Evolutionary conservation across 495 filamentous ascomycete species (phyloP), one percentile per base, ranked within the genome.

Genomic region (Tuber borchii): DNA sequence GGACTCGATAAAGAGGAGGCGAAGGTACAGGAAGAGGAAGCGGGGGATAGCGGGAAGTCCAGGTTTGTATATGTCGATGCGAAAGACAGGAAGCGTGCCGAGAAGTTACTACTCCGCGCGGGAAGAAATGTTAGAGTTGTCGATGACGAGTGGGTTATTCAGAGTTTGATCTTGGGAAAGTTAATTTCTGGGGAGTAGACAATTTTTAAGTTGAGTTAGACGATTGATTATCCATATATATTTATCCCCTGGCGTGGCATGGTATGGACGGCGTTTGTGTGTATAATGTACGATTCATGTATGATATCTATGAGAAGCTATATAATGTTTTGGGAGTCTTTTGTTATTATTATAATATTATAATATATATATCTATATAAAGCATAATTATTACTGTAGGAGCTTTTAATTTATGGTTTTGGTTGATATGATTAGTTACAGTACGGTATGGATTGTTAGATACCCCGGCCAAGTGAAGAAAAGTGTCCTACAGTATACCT

Each of bases 121-220:
- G 81, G 86, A 71, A 81, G 79, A 72, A 87, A 88, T 78, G 85
- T 91, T 51, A 88, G 87, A 82, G 82, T 93, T 75, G 87, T 97
- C 69, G 91, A 90, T 45, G 93, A 97, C 85, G 94, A 98, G 82
- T 89, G 93, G 82, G 89, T 98, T 44, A 90, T 97, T 74, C 96
- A 99, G 86, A 97, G 94, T 83, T 85, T 98, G 76, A 97, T 99
- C 77, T 81, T 97, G 73, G 95, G 94, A 8, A 88, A 88, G 74
- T 80, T 97, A 77, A 87, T 92, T 78, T 91, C 93, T 72, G 88
- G 90, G 65, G 87, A 83, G 82, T 83, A 72, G 44, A 31, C 10
- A 31, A 31, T 12, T 61, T 31, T 61, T 34, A 19, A 65, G 26
- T 65, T 65, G n/a, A 26, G 51, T 61, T 26, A 4, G 51, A n/a